These are phyloP conservation scores for Neonectria hederae DNA, from an alignment of 2,329 filamentous ascomycete species.

Conservation along the genomic window DNA sequence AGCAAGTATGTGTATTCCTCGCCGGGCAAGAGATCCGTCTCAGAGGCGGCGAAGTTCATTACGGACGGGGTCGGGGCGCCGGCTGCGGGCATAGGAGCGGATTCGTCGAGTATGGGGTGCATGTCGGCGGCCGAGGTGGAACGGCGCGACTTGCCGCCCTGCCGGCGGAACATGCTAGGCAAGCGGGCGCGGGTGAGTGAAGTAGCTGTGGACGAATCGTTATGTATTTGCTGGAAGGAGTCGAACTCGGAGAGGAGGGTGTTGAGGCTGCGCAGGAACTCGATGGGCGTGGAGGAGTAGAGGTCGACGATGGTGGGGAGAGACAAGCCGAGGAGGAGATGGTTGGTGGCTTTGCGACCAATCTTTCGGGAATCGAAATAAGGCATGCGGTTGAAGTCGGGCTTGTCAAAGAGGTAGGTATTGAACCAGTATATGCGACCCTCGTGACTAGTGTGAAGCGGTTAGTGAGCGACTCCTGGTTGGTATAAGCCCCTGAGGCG, in stretches of 20 bases:
- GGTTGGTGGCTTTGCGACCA: constrained; percentile 90
- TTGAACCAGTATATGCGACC: constrained; percentile 98
- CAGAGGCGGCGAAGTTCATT: constrained; percentile 67
- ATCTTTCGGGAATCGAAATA: constrained; percentile 88
- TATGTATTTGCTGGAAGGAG: constrained; percentile 87
- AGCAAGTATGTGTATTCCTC: constrained; percentile 90
- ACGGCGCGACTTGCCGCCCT: constrained; percentile 65
- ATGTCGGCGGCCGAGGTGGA: constrained; percentile 60
- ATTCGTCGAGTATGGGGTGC: constrained; percentile 45
- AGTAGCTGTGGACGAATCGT: constrained; percentile 76
- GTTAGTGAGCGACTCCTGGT: constrained; percentile 2
- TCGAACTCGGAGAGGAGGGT: constrained; percentile 91
- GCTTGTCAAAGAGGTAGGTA: constrained; percentile 88
- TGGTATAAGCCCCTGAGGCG: background rate
- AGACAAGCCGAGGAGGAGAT: constrained; percentile 90
- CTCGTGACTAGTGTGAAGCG: constrained; percentile 73
- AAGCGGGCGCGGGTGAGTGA: constrained; percentile 81
- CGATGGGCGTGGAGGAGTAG: constrained; percentile 78
- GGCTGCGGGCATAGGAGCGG: constrained; percentile 39
- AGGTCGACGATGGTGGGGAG: constrained; percentile 90
- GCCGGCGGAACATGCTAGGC: constrained; percentile 83
- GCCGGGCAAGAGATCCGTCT: constrained; percentile 76
- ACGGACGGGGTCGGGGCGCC: constrained; percentile 53
- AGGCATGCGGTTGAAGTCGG: constrained; percentile 81
- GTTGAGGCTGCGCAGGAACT: constrained; percentile 89